Percentiles rank a stretch among this genome's conserved stretches.
These are phyloP conservation scores for Oryza meridionalis DNA, from an alignment of 176 grass and related monocot species.

Conservation along the genomic window DNA sequence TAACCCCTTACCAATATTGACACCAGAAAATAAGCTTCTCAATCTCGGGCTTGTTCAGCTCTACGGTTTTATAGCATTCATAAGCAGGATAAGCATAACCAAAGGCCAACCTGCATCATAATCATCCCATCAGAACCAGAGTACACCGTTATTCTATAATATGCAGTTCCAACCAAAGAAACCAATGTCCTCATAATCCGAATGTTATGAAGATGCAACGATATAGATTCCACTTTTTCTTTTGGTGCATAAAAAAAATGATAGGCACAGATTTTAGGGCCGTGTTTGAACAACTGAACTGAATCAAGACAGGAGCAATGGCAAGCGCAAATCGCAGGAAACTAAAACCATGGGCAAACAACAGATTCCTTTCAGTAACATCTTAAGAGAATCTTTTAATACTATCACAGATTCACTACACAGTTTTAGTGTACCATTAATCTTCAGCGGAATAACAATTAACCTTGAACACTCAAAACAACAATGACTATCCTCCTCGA, in stretches of 20 bases:
- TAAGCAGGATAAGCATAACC: slow-evolving; percentile 93
- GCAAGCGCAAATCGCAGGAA: background rate
- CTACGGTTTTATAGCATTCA: slow-evolving; percentile 93
- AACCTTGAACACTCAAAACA: background rate
- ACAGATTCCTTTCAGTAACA: background rate
- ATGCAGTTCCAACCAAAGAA: background rate
- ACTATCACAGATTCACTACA: background rate
- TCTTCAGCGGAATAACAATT: background rate
- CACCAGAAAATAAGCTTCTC: slow-evolving; percentile 88
- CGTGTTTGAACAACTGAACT: background rate
- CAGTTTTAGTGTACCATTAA: background rate
- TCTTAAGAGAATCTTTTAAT: background rate
- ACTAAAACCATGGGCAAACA: background rate
- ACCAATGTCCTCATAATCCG: background rate
- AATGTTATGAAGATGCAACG: background rate
- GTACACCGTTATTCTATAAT: background rate
- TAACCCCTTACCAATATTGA: slow-evolving; percentile 70
- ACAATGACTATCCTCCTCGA: background rate
- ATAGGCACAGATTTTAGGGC: background rate
- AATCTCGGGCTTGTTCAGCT: slow-evolving; percentile 86
- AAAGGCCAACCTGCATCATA: slow-evolving; percentile 55
- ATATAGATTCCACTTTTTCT: background rate
- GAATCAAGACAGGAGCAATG: background rate
- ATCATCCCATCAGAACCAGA: slow-evolving; percentile 2
- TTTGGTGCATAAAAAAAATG: background rate